Evolutionary conservation across 768 basidiomycete species (phyloP).

Genomic region (Cystofilobasidium ferigula): DNA sequence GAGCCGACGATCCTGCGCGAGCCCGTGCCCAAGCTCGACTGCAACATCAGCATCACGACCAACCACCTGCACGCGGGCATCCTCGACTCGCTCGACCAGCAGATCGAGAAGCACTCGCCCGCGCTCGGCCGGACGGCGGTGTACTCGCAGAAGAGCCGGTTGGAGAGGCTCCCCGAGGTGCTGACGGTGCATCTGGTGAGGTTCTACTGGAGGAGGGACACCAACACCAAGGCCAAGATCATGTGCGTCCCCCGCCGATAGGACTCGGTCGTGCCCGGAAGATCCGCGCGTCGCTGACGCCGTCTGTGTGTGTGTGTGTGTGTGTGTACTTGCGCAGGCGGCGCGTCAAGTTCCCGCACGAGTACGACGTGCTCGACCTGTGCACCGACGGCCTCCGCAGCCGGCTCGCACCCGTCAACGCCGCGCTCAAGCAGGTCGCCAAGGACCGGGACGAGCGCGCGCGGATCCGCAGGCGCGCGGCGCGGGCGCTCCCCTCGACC

Average conservation of each 20-base stretch:
- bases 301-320: not conserved
- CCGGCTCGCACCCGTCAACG: slow-evolving; percentile 59
- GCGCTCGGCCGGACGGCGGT: slow-evolving; percentile 65
- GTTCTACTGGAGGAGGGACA: slow-evolving; percentile 87
- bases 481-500: slow-evolving; percentile 2
- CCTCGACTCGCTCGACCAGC: slow-evolving; percentile 67
- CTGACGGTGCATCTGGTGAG: slow-evolving; percentile 90
- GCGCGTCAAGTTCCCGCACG: slow-evolving; percentile 87
- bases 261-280: not conserved
- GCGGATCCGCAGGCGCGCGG: slow-evolving; percentile 64
- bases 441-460: slow-evolving; percentile 71
- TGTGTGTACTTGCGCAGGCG: slow-evolving; percentile 11
- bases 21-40: slow-evolving; percentile 75
- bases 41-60: slow-evolving; percentile 75
- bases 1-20: slow-evolving; percentile 53
- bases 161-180: slow-evolving; percentile 62
- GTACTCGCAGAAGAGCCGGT: slow-evolving; percentile 67
- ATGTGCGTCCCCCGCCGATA: slow-evolving; percentile 45
- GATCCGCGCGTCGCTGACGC: not conserved
- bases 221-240: slow-evolving; percentile 76
- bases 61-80: slow-evolving; percentile 85
- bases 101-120: slow-evolving; percentile 73
- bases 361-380: slow-evolving; percentile 25
- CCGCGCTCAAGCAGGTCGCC: slow-evolving; percentile 65
- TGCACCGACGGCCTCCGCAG: slow-evolving; percentile 61